Base-by-base conservation (phyloP, 1,139 yeast species). In the Pichia norvegensis region DNA sequence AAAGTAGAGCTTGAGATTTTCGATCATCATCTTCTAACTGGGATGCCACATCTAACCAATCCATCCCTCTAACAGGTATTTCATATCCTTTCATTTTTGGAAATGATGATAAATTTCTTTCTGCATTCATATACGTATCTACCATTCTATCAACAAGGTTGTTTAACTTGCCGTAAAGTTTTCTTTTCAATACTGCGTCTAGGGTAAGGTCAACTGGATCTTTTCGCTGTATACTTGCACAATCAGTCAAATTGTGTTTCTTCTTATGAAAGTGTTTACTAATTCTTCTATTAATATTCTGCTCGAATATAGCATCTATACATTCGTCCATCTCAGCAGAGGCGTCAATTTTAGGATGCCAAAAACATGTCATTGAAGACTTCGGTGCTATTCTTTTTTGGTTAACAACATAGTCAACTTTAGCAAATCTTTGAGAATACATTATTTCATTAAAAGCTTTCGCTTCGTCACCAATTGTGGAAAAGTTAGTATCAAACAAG, bases 261-360 rank as follows among this genome's bases (percentile, higher is more conserved):
- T 13, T 27, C 13, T 19, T n/a, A 2, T 36, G 27, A 10, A 41
- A 16, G 29, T 33, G 44, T 4, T 38, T 13, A 2, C 4, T 5
- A 6, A 48, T 44, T 25, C 42, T 42, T 1, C 51, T 41, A 19
- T 55, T 53, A 0, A 76, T 60, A 29, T 61, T 66, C 5, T 62
- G 51, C 44, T 69, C 69, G 25, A 72, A 59, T 2, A 67, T 36
- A 1, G 76, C 64, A 31, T 67, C 67, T 27, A 78, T 49, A 29
- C 47, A 47, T 17, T 36, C 35, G 16, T 38, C 8, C 11, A 53
- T 14, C 17, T 52, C 55, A 9, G 16, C 27, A 4, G n/a, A 4
- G 2, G 54, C 42, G 22, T 45, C 37, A 14, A 43, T 45, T 9
- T 40, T 17, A 0, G 50, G 48, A 27, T 43, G 43, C 44, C 47